phyloP scores from a whole-genome alignment of 2,329 filamentous ascomycete genomes.

The Fusarium mexicanum region DNA sequence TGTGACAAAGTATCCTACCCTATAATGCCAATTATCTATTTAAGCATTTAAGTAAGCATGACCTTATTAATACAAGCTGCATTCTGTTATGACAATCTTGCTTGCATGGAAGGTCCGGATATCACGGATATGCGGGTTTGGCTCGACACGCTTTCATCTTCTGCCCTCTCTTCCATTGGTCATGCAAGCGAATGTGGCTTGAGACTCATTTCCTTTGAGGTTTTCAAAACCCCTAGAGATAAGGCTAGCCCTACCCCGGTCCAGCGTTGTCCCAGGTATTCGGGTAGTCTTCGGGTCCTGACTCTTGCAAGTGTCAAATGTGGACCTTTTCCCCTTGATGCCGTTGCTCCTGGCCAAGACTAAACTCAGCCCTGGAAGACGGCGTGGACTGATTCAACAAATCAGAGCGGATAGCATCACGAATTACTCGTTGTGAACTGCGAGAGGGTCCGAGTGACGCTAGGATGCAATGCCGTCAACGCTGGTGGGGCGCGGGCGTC shows the following conservation, averaged over 20 bases:
- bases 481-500: neutral
- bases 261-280: neutral
- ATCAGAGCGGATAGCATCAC: neutral
- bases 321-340: neutral
- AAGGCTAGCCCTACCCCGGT: neutral
- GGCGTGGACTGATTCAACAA: too few species aligned
- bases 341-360: neutral
- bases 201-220: neutral
- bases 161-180: neutral
- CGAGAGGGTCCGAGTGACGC: neutral
- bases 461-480: neutral
- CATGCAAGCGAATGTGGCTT: neutral
- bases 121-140: too few species aligned
- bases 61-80: neutral
- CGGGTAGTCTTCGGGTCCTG: neutral
- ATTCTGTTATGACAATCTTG: neutral
- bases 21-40: neutral
- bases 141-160: rapidly evolving
- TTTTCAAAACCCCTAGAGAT: neutral
- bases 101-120: neutral
- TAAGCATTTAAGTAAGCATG: neutral
- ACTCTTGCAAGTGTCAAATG: neutral
- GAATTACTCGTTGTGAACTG: neutral
- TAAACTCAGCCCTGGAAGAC: neutral
- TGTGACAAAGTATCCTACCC: neutral